Percentiles rank a stretch among this genome's conserved stretches.
These are phyloP conservation scores for Trichoderma harzianum DNA, from an alignment of 2,329 filamentous ascomycete species.

Conservation along the genomic window DNA sequence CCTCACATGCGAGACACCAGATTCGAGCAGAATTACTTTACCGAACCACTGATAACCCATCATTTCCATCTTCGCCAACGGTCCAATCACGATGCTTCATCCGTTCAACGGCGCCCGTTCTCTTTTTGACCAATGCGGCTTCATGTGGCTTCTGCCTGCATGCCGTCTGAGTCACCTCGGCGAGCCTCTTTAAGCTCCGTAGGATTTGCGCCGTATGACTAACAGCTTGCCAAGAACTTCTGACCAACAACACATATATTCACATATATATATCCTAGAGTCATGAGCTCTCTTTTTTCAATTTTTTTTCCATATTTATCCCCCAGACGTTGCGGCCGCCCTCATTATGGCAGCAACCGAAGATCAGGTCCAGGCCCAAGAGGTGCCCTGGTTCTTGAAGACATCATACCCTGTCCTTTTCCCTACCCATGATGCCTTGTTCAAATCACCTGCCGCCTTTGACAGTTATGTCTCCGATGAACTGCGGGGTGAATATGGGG, in stretches of 20 bases:
- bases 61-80: not conserved
- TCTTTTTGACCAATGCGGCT: not conserved
- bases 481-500: conserved; percentile 22
- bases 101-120: not conserved
- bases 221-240: not conserved
- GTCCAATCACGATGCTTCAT: not conserved
- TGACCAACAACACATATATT: not conserved
- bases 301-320: not conserved
- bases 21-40: not conserved
- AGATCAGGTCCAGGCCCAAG: not conserved
- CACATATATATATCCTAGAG: not conserved
- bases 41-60: not conserved
- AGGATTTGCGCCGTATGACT: not conserved
- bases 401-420: conserved; percentile 38
- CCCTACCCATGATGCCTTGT: conserved; percentile 36
- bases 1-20: not conserved
- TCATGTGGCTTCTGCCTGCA: not conserved
- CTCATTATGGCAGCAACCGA: conserved; percentile 1
- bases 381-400: conserved; percentile 38
- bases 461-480: conserved; percentile 31
- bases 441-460: conserved; percentile 32
- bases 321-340: not conserved
- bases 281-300: not conserved
- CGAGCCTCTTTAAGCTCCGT: not conserved
- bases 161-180: conserved; percentile 7